Conservation (phyloP, 164 flowering plant species). For the Akebia trifoliata region DNA sequence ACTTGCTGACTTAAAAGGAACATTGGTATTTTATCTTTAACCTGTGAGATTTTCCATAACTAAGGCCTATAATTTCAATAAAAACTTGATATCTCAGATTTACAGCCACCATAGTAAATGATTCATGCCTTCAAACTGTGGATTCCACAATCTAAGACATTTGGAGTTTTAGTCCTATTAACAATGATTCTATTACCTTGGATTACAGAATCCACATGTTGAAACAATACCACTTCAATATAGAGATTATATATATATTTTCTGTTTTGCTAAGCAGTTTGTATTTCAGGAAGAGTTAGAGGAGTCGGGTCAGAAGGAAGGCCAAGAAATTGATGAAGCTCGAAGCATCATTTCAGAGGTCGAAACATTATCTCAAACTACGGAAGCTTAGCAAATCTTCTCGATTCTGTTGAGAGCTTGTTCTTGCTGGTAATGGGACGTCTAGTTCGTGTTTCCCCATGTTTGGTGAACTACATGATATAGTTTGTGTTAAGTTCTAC, state of each 20-base stretch:
- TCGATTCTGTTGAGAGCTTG: too few relatives aligned
- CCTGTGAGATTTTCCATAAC: neutral
- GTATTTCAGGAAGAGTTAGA: slow-evolving; percentile 58
- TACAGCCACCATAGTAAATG: neutral
- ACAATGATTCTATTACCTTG: too few relatives aligned
- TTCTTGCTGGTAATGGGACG: too few relatives aligned
- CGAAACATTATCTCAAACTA: slow-evolving; percentile 38
- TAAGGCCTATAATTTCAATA: neutral
- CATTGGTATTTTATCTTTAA: slow-evolving; percentile 38
- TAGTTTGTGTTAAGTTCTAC: too few relatives aligned
- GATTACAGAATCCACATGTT: too few relatives aligned
- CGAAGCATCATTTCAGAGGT: slow-evolving; percentile 38
- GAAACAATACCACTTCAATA: too few relatives aligned
- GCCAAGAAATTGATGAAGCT: slow-evolving; percentile 69
- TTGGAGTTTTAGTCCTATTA: too few relatives aligned
- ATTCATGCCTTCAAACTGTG: too few relatives aligned
- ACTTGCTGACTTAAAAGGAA: slow-evolving; percentile 63
- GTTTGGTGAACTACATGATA: too few relatives aligned
- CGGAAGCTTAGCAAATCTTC: slow-evolving; percentile 43
- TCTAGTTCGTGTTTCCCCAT: too few relatives aligned
- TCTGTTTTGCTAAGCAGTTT: neutral
- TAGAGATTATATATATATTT: too few relatives aligned
- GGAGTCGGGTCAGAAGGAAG: slow-evolving; percentile 40
- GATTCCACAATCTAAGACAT: neutral
- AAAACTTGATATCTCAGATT: neutral